Percentiles rank a stretch among this genome's conserved stretches.
These are phyloP conservation scores for Cyclocybe aegerita DNA, from an alignment of 768 basidiomycete genomes.

Conservation along the genomic window DNA sequence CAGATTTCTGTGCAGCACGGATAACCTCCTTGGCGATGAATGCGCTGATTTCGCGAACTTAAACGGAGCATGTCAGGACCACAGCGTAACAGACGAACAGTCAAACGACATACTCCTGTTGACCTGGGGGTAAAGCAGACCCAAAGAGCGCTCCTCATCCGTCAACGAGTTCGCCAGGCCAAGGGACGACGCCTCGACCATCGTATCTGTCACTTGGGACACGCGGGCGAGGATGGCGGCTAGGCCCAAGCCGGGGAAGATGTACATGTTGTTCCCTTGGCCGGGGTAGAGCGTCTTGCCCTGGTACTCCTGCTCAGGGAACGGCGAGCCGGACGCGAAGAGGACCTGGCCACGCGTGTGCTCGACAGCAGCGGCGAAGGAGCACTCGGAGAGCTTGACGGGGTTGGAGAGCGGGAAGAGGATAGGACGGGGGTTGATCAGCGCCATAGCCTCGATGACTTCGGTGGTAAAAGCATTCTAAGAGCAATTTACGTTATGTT, in stretches of 20 bases:
- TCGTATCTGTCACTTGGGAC: constrained; percentile 71
- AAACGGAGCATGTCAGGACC: neutral
- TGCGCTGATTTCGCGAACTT: constrained; percentile 80
- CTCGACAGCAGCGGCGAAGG: constrained; percentile 71
- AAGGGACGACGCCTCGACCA: constrained; percentile 87
- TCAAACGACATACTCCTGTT: constrained; percentile 52
- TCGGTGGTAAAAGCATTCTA: constrained; percentile 73
- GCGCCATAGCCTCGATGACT: constrained; percentile 75
- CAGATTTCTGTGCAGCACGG: constrained; percentile 75
- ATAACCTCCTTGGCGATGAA: constrained; percentile 75
- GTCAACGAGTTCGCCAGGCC: constrained; percentile 78
- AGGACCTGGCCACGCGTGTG: constrained; percentile 75
- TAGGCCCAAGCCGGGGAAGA: constrained; percentile 79
- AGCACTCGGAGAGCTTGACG: constrained; percentile 76
- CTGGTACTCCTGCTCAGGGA: constrained; percentile 58
- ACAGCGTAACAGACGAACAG: constrained; percentile 2
- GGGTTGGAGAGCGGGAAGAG: constrained; percentile 95
- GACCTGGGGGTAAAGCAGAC: constrained; percentile 81
- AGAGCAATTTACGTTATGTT: neutral
- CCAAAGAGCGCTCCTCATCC: constrained; percentile 59
- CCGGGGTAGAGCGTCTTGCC: constrained; percentile 68
- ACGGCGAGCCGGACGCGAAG: constrained; percentile 89
- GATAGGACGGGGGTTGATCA: constrained; percentile 80
- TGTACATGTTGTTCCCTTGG: constrained; percentile 96
- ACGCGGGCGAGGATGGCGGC: constrained; percentile 74